These are phyloP conservation scores for Coemansia sp. DNA, from an alignment of 192 early-diverging fungal genomes.

Conservation along the genomic window DNA sequence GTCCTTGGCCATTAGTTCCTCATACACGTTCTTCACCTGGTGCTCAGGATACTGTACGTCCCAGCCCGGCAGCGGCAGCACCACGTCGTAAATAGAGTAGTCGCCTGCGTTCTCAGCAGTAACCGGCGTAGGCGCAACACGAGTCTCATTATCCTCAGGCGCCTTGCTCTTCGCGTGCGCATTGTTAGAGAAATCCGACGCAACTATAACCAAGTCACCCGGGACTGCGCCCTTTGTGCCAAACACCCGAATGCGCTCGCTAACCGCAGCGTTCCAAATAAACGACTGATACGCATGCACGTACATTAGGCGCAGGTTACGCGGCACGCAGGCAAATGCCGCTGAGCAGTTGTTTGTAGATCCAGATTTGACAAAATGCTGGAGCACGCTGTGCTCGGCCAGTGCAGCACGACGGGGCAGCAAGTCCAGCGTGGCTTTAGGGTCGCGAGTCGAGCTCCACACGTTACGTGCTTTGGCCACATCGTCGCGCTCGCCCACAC, in stretches of 20 bases:
- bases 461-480: constrained; percentile 62
- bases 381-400: constrained; percentile 76
- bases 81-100: constrained; percentile 85
- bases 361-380: constrained; percentile 55
- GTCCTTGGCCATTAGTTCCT: constrained; percentile 69
- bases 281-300: constrained; percentile 95
- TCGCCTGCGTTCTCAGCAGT: constrained; percentile 66
- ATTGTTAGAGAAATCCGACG: background rate
- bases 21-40: constrained; percentile 65
- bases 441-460: constrained; percentile 68
- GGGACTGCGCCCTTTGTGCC: constrained; percentile 66
- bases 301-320: constrained; percentile 88
- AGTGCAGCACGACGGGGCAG: constrained; percentile 65
- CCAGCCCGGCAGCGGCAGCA: constrained; percentile 88
- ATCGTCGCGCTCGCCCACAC: constrained; percentile 69
- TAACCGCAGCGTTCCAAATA: constrained; percentile 88
- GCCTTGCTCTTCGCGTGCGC: constrained; percentile 18
- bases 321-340: constrained; percentile 74
- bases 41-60: constrained; percentile 78
- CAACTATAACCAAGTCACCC: constrained; percentile 80
- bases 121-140: constrained; percentile 55
- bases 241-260: constrained; percentile 67
- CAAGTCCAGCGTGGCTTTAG: constrained; percentile 58
- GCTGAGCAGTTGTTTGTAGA: constrained; percentile 53
- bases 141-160: background rate